Conservation (phyloP, 805 yeast genomes). For the Starmerella ratchasimensis region DNA sequence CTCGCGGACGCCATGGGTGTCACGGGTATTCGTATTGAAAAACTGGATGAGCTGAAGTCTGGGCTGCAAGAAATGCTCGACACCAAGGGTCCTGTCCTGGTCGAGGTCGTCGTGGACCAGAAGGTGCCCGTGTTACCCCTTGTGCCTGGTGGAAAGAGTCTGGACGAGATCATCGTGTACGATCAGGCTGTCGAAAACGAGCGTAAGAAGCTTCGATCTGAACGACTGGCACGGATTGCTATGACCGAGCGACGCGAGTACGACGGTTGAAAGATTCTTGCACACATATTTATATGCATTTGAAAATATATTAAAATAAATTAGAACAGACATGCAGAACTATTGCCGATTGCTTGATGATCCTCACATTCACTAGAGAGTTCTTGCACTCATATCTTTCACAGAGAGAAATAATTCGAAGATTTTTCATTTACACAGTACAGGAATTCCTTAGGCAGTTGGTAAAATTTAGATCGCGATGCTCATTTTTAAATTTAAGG, state of each 20-base stretch:
- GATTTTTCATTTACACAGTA: too few species aligned
- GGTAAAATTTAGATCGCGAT: too few species aligned
- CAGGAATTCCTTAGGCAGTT: too few species aligned
- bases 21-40: slow-evolving; percentile 60
- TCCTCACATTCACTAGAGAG: too few species aligned
- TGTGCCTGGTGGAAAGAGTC: slow-evolving; percentile 93
- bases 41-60: slow-evolving; percentile 49
- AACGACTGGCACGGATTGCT: slow-evolving; percentile 24
- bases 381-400: too few species aligned
- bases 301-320: too few species aligned
- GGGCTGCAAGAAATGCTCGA: slow-evolving; percentile 58
- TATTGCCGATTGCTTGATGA: too few species aligned
- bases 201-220: slow-evolving; percentile 25
- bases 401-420: too few species aligned
- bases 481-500: too few species aligned
- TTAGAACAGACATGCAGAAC: too few species aligned
- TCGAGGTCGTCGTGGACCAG: slow-evolving; percentile 80
- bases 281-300: too few species aligned
- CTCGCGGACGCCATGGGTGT: slow-evolving; percentile 91
- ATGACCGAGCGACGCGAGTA: slow-evolving; percentile 19
- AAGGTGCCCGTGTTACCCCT: slow-evolving; percentile 95
- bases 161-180: slow-evolving; percentile 81
- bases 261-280: slow-evolving; percentile 15
- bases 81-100: slow-evolving; percentile 66
- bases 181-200: slow-evolving; percentile 70